These are phyloP conservation scores for Cylindrodendrum hubeiense DNA, from an alignment of 2,329 filamentous ascomycete genomes.

Conservation along the genomic window DNA sequence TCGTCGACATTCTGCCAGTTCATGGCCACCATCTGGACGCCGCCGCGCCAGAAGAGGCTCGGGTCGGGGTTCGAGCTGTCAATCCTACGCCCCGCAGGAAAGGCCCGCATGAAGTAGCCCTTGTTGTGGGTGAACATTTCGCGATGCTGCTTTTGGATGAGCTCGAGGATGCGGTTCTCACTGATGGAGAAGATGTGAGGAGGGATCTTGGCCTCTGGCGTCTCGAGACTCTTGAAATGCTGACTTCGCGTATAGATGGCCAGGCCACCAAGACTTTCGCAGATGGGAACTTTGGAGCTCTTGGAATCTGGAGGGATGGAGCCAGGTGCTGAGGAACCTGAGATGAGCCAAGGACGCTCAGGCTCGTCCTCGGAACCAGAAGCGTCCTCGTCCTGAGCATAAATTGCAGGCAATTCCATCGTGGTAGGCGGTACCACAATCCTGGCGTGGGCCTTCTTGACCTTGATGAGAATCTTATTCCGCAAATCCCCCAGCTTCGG, in stretches of 20 bases:
- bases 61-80: slow-evolving; percentile 96
- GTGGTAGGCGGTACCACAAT: slow-evolving; percentile 47
- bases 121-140: slow-evolving; percentile 91
- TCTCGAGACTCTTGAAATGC: slow-evolving; percentile 79
- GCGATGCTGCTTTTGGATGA: slow-evolving; percentile 72
- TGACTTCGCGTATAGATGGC: slow-evolving; percentile 91
- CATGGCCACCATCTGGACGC: slow-evolving; percentile 96
- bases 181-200: slow-evolving; percentile 88
- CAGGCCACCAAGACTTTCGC: slow-evolving; percentile 77
- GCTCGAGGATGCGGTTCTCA: slow-evolving; percentile 78
- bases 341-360: slow-evolving; percentile 46
- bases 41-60: slow-evolving; percentile 89
- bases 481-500: slow-evolving; percentile 79
- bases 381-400: slow-evolving; percentile 52
- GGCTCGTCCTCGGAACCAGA: slow-evolving; percentile 56
- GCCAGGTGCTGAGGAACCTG: slow-evolving; percentile 25
- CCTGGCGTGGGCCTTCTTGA: slow-evolving; percentile 69
- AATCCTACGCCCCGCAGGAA: slow-evolving; percentile 83
- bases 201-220: slow-evolving; percentile 70
- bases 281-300: slow-evolving; percentile 69
- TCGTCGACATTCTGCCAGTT: slow-evolving; percentile 98
- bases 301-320: slow-evolving; percentile 35
- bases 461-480: slow-evolving; percentile 87
- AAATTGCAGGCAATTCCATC: slow-evolving; percentile 47
- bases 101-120: slow-evolving; percentile 89